Evolutionary conservation across 2,329 filamentous ascomycete species (phyloP), one percentile per base, ranked within the genome.

Genomic region (Sporothrix dimorphospora): DNA sequence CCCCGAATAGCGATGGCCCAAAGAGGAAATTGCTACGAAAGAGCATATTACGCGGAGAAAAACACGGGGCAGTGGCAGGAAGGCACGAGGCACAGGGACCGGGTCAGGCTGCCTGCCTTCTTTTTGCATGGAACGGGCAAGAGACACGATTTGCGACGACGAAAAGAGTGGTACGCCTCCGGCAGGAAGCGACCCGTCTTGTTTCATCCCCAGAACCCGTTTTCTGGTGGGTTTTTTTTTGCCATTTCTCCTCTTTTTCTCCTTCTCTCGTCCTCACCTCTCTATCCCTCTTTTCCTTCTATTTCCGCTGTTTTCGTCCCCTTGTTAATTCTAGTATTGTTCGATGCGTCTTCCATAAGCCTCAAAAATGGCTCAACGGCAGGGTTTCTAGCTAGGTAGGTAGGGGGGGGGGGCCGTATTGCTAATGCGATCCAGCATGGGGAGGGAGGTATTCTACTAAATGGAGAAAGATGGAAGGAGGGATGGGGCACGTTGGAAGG

Each of bases 141-240:
- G 55, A 61, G 30, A 63, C 38, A 42, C 59, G 59, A 19, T 65
- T 27, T 65, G 38, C 59, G 38, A 65, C 27, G 19, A 40, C 34
- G 34, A 45, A 30, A 34, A 47, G 67, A 42, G 67, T 57, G 67
- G 67, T 38, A 47, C 51, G 53, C 19, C 21, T 34, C 21, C 67
- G 67, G 67, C n/a, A 59, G 21, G 67, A 59, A 69, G 51, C 67
- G 67, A 42, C 19, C 67, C 67, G 38, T 45, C 59, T 21, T 65
- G 67, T 69, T 69, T 47, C 51, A 59, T 30, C 21, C 34, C 34
- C 66, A n/a, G 51, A 59, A 69, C 49, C 34, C 53, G 34, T 30
- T 47, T 59, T 34, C 27, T 30, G 34, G n/a, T n/a, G n/a, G n/a
- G n/a, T n/a, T n/a, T n/a, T 21, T 34, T 57, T 45, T 24, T 8